Conservation (phyloP, 768 basidiomycete genomes). For the Termitomyces sp. region DNA sequence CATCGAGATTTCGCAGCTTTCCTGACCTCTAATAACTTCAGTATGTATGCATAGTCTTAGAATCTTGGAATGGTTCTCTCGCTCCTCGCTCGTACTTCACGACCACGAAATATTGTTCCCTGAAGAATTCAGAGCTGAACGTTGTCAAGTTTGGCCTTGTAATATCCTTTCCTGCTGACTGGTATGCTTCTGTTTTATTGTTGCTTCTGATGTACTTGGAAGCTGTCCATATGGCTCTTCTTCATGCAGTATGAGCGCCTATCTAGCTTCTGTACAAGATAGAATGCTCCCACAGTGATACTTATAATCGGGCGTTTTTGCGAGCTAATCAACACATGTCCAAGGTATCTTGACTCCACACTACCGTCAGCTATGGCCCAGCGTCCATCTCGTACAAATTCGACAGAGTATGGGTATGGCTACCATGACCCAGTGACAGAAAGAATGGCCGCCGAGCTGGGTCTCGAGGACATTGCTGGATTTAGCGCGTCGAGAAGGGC, state of each 20-base stretch:
- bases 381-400: not conserved
- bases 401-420: not conserved
- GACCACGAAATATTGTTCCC: not conserved
- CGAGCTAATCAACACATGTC: not conserved
- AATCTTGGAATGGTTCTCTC: not conserved
- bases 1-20: not conserved
- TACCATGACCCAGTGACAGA: not conserved
- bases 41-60: not conserved
- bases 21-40: no score
- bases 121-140: not conserved
- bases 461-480: slow-evolving; percentile 5
- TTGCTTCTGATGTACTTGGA: not conserved
- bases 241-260: not conserved
- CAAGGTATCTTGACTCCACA: not conserved
- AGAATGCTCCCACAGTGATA: not conserved
- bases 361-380: not conserved
- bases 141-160: not conserved
- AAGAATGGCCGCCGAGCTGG: not conserved
- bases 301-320: not conserved
- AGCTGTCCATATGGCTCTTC: not conserved
- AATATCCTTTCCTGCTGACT: not conserved
- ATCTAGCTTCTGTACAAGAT: not conserved
- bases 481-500: not conserved
- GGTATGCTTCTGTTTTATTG: not conserved
- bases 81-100: not conserved